Base-by-base conservation (phyloP, 768 basidiomycete genomes). In the Naganishia kalamii region DNA sequence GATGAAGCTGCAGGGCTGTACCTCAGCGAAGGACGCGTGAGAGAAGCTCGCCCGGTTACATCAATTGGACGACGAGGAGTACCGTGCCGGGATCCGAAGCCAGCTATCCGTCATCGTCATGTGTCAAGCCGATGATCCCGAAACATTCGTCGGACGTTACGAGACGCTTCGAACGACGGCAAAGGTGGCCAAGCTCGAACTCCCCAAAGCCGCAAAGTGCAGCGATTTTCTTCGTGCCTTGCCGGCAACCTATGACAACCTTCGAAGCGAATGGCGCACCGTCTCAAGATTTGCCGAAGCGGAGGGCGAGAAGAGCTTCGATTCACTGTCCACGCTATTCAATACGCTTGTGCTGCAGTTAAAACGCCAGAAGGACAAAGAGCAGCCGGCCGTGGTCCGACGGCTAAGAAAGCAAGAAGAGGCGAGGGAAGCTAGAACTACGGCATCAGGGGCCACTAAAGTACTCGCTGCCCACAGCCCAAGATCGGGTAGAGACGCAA, bases 231-330 rank as follows among this genome's bases (percentile, higher is more conserved):
- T 63, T 25, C 30, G 48, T 25, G 62, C 48, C 30, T 49, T 32
- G 44, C 60, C 60, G 29, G 32, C 60, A 49, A 27, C 13, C 30
- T 63, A 23, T 33, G 29, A 37, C n/a, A 41, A 40, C 12, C 48
- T 63, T 37, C 30, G 49, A 63, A 63, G 48, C n/a, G 60, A 61
- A 23, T 61, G 60, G 60, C 25, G 60, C 21, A 46, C 60, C 27
- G 19, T 21, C 21, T 27, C 15, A 29, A 48, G 46, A 25, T 29
- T 61, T 19, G 44, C 60, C 21, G 30, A 30, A 2, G 60, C 60
- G 23, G 32, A 61, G 33, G 60, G 47, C 29, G 44, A 25, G 15
- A 46, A 43, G 32, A 47, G 5, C 44, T 61, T 61, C n/a, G 41
- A 43, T 33, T 41, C 41, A 10, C 29, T 61, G 15, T 47, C 41